Evolutionary conservation across 371 early-diverging fungal genomes (phyloP).

Genomic region (Batkoa obscura): DNA sequence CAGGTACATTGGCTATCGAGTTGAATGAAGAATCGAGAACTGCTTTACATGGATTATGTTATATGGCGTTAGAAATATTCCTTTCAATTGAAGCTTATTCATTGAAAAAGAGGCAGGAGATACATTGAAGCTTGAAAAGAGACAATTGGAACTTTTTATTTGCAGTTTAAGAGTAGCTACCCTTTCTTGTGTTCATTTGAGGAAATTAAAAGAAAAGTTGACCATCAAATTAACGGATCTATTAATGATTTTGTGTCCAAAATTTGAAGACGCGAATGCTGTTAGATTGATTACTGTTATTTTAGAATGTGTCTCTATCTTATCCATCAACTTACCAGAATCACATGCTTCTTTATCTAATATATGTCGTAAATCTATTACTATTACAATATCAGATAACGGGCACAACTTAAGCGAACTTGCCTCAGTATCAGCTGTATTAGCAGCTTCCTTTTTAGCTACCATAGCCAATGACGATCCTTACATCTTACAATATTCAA

Average conservation of each 20-base stretch:
- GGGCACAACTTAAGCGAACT: too few species aligned
- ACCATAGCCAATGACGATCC: conserved; percentile 51
- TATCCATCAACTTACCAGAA: neutral
- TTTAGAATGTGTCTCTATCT: neutral
- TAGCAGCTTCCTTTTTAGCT: conserved; percentile 60
- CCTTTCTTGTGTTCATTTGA: neutral
- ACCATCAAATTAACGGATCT: neutral
- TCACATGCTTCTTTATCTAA: conserved; percentile 3
- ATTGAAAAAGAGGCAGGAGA: neutral
- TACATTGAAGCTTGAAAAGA: neutral
- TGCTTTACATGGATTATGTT: neutral
- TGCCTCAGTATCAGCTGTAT: conserved; percentile 82
- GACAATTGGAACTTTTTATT: neutral
- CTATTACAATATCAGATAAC: neutral
- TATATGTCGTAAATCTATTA: conserved; percentile 1
- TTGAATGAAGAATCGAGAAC: neutral
- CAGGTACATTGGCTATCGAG: neutral
- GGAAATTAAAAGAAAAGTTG: neutral
- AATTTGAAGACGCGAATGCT: neutral
- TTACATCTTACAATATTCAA: conserved; percentile 79
- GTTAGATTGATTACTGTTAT: neutral
- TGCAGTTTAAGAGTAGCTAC: conserved; percentile 4
- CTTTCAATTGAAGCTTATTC: neutral
- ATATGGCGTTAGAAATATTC: neutral
- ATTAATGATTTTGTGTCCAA: neutral